Conservation (phyloP, 1,139 yeast genomes). For the Saccharomyces hybrid region DNA sequence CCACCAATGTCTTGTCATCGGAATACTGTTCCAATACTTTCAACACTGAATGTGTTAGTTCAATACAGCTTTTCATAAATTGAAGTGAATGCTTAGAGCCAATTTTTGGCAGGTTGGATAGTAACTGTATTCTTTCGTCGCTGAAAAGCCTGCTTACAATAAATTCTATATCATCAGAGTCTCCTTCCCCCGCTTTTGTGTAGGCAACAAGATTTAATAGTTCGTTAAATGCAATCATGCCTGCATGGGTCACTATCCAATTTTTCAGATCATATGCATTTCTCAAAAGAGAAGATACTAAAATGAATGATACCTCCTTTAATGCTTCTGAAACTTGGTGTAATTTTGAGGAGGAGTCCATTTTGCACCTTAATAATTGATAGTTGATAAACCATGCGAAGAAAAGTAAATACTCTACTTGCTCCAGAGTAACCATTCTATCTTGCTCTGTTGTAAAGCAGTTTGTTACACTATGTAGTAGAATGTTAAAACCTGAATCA, state of each 20-base stretch:
- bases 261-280: constrained; percentile 42
- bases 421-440: constrained; percentile 29
- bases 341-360: constrained; percentile 12
- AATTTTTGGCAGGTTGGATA: constrained; percentile 55
- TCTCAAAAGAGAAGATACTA: constrained; percentile 51
- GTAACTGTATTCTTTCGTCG: constrained; percentile 51
- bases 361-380: constrained; percentile 31
- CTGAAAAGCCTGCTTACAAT: constrained; percentile 54
- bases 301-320: constrained; percentile 55
- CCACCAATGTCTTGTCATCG: constrained; percentile 51
- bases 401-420: constrained; percentile 50
- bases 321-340: constrained; percentile 55
- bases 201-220: constrained; percentile 49
- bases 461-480: constrained; percentile 48
- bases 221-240: constrained; percentile 62
- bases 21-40: constrained; percentile 64
- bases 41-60: constrained; percentile 57
- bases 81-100: constrained; percentile 61
- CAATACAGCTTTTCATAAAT: constrained; percentile 55
- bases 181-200: constrained; percentile 35
- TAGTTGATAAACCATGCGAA: constrained; percentile 63
- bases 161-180: constrained; percentile 40
- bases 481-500: constrained; percentile 69
- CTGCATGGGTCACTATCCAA: constrained; percentile 60
- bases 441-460: constrained; percentile 42